Conservation (phyloP, 2,329 filamentous ascomycete species). For the Fusarium lyarnte region DNA sequence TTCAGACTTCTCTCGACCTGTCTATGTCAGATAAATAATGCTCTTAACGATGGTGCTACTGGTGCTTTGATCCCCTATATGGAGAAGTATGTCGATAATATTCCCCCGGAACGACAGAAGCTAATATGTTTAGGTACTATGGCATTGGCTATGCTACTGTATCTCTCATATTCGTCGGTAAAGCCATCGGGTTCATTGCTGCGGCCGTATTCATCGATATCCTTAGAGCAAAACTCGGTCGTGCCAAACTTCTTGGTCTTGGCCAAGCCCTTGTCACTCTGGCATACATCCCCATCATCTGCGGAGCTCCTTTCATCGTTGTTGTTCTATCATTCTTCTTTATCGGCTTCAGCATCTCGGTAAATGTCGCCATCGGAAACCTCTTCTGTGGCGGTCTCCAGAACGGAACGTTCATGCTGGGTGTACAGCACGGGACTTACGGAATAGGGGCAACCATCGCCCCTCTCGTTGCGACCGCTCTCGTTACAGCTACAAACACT, state of each 20-base stretch:
- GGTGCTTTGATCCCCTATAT: conserved; percentile 86
- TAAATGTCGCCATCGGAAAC: conserved; percentile 67
- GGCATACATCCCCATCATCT: conserved; percentile 73
- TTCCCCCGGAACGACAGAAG: background rate
- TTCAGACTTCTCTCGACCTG: conserved; percentile 73
- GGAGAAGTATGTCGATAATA: conserved; percentile 59
- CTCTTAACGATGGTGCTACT: conserved; percentile 78
- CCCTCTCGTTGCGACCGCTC: conserved; percentile 77
- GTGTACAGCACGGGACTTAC: conserved; percentile 73
- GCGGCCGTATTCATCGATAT: conserved; percentile 76
- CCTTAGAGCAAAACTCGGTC: conserved; percentile 70
- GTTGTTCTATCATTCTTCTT: conserved; percentile 76
- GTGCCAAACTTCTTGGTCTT: conserved; percentile 70
- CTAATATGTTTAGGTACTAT: conserved; percentile 63
- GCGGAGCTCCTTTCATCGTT: conserved; percentile 74
- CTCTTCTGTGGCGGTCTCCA: conserved; percentile 66
- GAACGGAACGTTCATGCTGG: conserved; percentile 65
- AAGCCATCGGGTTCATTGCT: conserved; percentile 78
- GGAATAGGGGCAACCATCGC: conserved; percentile 73
- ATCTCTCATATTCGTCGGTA: conserved; percentile 83
- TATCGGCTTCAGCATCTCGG: conserved; percentile 66
- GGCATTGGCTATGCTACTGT: conserved; percentile 80
- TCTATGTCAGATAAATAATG: conserved; percentile 73
- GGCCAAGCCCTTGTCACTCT: conserved; percentile 64
- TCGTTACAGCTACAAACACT: conserved; percentile 68